Base-by-base conservation (phyloP, 2,329 filamentous ascomycete genomes). In the Thielaviopsis populi region DNA sequence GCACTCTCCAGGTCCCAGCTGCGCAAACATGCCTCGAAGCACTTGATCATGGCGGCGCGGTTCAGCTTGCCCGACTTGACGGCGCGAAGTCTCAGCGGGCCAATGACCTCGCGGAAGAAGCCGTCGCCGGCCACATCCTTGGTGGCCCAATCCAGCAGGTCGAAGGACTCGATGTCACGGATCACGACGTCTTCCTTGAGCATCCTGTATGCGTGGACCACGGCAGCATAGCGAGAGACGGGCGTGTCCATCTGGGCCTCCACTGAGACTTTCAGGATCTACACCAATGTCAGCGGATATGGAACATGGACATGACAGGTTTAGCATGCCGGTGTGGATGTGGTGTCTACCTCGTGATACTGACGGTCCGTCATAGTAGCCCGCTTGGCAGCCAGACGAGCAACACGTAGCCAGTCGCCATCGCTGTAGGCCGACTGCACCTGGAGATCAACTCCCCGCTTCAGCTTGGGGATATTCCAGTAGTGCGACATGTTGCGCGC, bases 81-180 rank as follows among this genome's bases (percentile, higher is more conserved):
- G 22, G 65, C 42, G 40, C 78, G 75, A 11, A 74, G 73, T 24
- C 79, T 75, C 65, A 84, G 72, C 1, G 75, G 71, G 0, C 81
- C 82, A 7, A 84, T 71, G 0, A 76, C 79, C 63, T 76, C 72
- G 0, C 75, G 65, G 59, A 78, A 82, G 27, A 77, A 74, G 15
- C 74, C 70, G 13, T 76, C 73, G 0, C 69, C 66, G 1, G 71
- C 67, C 3, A 78, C 66, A 0, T 76, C 74, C 1, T 71, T 71
- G n/a, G 75, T 74, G 1, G 80, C 77, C 76, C 80, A 82, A 67
- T 83, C 81, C 27, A 81, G 77, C 22, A 84, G 73, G 66, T 82
- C 79, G 10, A 83, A 70, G 13, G 74, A 72, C 63, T 81, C 79
- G 2, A 75, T 71, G 66, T 83, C 81, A 56, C 76, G 76, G 62